phyloP scores from a whole-genome alignment of 1,284 basidiomycete genomes.

The Cerioporus squamosus region DNA sequence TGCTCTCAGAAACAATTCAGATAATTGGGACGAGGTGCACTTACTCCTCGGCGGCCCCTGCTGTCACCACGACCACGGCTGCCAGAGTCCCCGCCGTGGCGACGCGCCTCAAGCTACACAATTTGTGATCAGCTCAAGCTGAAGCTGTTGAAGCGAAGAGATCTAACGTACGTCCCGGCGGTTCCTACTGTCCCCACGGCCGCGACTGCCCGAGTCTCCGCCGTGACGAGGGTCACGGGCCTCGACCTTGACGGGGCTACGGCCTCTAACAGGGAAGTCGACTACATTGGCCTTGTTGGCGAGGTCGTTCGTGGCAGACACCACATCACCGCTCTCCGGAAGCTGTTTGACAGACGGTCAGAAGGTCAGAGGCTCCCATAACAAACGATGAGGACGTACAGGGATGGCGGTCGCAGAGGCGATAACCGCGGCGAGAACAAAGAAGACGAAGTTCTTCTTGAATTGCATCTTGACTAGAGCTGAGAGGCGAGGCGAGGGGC shows the following conservation, averaged over 20 bases:
- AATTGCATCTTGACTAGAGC: conserved; percentile 33
- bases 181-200: not conserved
- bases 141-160: no score
- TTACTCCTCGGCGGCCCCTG: conserved; percentile 1
- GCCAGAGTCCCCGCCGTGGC: conserved; percentile 9
- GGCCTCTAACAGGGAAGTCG: conserved; percentile 15
- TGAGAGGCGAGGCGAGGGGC: not conserved
- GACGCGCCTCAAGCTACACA: conserved; percentile 8
- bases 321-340: conserved; percentile 13
- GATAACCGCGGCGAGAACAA: conserved; percentile 39
- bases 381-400: conserved; percentile 25
- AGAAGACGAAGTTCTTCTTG: conserved; percentile 40
- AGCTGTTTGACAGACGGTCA: conserved; percentile 7
- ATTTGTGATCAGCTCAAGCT: no score
- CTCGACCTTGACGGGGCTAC: conserved; percentile 18
- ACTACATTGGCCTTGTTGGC: conserved; percentile 22
- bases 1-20: no score
- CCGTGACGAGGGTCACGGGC: conserved; percentile 24
- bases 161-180: not conserved
- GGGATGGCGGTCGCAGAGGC: conserved; percentile 35
- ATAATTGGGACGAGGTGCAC: no score
- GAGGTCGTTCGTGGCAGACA: conserved; percentile 20
- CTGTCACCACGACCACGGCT: conserved; percentile 17
- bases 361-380: not conserved
- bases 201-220: conserved; percentile 25